Evolutionary conservation across 176 grass and related monocot genomes (phyloP), one percentile per base, ranked within the genome.

Genomic region (Elymus sibiricus): DNA sequence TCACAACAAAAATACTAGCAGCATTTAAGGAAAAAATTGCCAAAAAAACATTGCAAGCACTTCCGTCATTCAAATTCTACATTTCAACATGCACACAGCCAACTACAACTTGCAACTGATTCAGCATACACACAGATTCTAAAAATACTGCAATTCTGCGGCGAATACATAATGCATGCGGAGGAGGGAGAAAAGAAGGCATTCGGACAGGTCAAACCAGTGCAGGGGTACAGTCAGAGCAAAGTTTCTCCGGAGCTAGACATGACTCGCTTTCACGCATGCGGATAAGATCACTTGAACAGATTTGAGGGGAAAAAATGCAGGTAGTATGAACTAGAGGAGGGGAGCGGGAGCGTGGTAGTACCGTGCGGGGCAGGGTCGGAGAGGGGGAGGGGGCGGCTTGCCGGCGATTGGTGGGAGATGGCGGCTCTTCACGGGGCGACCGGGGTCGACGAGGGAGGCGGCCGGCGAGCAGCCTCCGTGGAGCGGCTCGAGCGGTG

Each of bases 181-280:
- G 22, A 72, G 69, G 35, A 42, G 4, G 37, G n/a, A 56, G 2
- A n/a, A 34, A 25, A 32, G 46, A 24, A 26, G 38, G 35, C 46
- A 12, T 28, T 11, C 6, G 37, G 16, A 4, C 9, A 84, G 64
- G 80, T 31, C 39, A 88, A n/a, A 65, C 9, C 39, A 71, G 38
- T 28, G 80, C 70, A 74, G 40, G 60, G 38, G 39, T 63, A 88
- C 87, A 74, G 76, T 74, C 87, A 84, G 80, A 84, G 39, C 42
- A 22, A 42, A 29, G 66, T 16, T 78, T 19, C 69, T 85, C 31
- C 42, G 63, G 39, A 74, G 70, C 22, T 71, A 37, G 38, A 29
- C 28, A 39, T 27, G 51, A 14, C 21, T 5, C 7, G 5, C 77
- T 40, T 42, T 78, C 4, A 39, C 5, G 21, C 77, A 4, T 4